Base-by-base conservation (phyloP, 2,329 filamentous ascomycete species). In the Penicillium nordicum region DNA sequence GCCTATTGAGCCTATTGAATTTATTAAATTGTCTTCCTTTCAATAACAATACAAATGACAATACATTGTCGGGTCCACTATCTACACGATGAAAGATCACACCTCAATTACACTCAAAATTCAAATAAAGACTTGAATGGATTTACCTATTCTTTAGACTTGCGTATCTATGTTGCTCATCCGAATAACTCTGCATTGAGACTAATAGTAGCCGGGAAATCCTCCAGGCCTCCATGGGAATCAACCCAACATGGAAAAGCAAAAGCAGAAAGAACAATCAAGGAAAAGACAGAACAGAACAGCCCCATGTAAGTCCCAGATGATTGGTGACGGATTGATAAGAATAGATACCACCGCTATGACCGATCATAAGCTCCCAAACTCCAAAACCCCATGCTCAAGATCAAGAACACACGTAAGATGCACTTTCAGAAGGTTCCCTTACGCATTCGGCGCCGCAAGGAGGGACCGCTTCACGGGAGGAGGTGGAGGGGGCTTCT, bases 401-500 rank as follows among this genome's bases (percentile, higher is more conserved):
- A 57, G 36, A 50, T 34, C 40, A 36, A 46, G 5, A 18, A 45
- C 18, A 27, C n/a, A 44, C 46, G 18, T 23, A 46, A 18, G 12
- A 23, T 12, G 16, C 40, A 43, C 74, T 40, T 47, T 30, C 43
- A 52, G 21, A 32, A 5, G 40, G n/a, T 3, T 40, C 43, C 9
- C 53, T 46, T 61, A 72, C 42, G 59, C 59, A 53, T 69, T 64
- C 3, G 59, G 64, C 32, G 65, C 65, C 40, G 69, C 65, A 4
- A 73, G 51, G 27, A 72, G 53, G 25, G 67, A 80, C 62, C 84
- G 76, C 78, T 88, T 88, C 74, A 85, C 81, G 23, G 86, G 85
- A 11, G 83, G 85, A 37, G 84, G 84, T 57, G 85, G 84, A 23
- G 83, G 81, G 12, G 85, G 84, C 72, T 88, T 88, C 78, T 87